Evolutionary conservation across 805 yeast genomes (phyloP).

Genomic region (Ogataea ganodermae): DNA sequence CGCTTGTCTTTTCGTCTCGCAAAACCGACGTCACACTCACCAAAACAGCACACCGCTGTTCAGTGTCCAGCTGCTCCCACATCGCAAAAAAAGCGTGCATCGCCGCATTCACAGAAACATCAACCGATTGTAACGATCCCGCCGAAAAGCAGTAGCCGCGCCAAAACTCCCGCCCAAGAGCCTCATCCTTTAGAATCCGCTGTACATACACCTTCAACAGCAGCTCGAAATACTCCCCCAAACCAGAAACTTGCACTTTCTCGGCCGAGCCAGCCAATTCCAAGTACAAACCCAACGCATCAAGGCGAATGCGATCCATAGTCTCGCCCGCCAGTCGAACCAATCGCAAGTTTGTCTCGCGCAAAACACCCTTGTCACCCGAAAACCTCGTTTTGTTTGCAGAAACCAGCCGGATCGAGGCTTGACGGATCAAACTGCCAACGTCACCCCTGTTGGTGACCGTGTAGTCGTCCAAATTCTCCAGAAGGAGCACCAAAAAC

Average conservation of each 20-base stretch:
- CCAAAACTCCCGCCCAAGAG: constrained; percentile 46
- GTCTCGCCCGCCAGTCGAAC: constrained; percentile 65
- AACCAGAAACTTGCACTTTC: background rate
- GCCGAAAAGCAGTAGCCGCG: constrained; percentile 53
- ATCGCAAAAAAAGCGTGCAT: constrained; percentile 38
- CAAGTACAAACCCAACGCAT: constrained; percentile 43
- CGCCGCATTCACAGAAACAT: constrained; percentile 44
- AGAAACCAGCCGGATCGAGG: constrained; percentile 46
- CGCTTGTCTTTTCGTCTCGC: constrained; percentile 17
- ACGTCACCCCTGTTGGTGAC: constrained; percentile 85
- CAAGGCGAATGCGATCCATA: constrained; percentile 52
- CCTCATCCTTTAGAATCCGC: constrained; percentile 11
- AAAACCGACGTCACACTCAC: constrained; percentile 31
- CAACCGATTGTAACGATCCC: constrained; percentile 58
- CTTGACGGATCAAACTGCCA: constrained; percentile 69
- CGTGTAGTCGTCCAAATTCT: constrained; percentile 72
- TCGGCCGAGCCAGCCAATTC: background rate
- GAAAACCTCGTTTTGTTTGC: constrained; percentile 27
- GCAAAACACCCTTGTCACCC: constrained; percentile 8
- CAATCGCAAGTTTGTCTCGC: constrained; percentile 37
- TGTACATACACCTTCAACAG: constrained; percentile 28
- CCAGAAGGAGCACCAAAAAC: constrained; percentile 24
- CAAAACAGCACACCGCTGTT: constrained; percentile 19
- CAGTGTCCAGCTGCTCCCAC: constrained; percentile 21
- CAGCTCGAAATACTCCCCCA: constrained; percentile 32